Evolutionary conservation across 306 rosid genomes (phyloP), one percentile per base, ranked within the genome.

Genomic region (Gillenia trifoliata): DNA sequence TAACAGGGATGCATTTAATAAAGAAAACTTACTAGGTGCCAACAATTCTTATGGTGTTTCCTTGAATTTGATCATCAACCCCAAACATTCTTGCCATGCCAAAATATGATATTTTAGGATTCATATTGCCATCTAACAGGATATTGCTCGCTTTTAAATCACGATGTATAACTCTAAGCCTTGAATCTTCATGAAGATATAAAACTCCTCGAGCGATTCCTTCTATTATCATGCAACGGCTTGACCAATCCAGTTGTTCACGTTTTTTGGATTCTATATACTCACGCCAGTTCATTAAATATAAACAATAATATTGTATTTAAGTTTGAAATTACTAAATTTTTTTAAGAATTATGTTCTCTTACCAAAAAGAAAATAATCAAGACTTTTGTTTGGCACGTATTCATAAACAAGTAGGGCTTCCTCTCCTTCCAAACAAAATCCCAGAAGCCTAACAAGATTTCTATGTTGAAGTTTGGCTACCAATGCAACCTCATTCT

Each of bases 61-160:
- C 16, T 3, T 55, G 15, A 55, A 15, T n/a, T 22, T 55, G 29
- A n/a, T 55, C 79, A 3, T 55, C 77, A 8, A 33, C 50, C 22
- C 65, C 77, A 30, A 83, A 59, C 23, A 86, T 80, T 43, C 74
- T 80, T 55, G 88, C 79, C 81, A 76, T 40, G 0, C 88, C 89
- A 77, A 89, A 86, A 31, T 86, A 84, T 5, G 86, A 61, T 30
- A 89, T 79, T 47, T 86, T 89, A 38, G 85, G 63, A 47, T 85
- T 77, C 72, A 86, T 76, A 45, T 81, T 29, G 3, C 2, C 76
- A 70, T 89, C 86, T 66, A 89, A 33, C 12, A 86, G 60, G 29
- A 89, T 38, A 29, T 86, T 89, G 31, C 84, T 66, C 8, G 85
- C 65, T 83, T 79, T 85, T 2, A 79, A 75, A 82, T 85, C 89